phyloP scores from a whole-genome alignment of 1,139 yeast species.

The Protomyces arabidopsidicola region DNA sequence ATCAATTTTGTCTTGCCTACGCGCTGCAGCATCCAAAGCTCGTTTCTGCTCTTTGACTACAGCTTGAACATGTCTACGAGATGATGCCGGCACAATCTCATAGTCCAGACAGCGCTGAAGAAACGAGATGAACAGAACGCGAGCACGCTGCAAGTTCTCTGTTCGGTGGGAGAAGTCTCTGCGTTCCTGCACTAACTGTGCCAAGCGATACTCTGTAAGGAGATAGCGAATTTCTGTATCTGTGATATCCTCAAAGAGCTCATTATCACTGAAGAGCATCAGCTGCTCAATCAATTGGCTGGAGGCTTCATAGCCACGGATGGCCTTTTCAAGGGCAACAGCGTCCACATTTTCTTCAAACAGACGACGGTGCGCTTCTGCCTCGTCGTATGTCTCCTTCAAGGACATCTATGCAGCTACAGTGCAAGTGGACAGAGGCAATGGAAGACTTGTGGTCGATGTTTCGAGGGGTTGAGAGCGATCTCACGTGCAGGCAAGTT shows the following conservation, averaged over 20 bases:
- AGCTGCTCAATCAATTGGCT: slow-evolving; percentile 37
- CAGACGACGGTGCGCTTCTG: not conserved
- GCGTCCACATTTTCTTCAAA: not conserved
- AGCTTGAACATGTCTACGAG: not conserved
- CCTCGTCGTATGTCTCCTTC: not conserved
- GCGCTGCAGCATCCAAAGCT: not conserved
- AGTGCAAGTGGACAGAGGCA: too few relatives aligned
- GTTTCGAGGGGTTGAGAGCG: too few relatives aligned
- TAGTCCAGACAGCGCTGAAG: slow-evolving; percentile 34
- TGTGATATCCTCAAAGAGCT: slow-evolving; percentile 52
- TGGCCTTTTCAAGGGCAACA: slow-evolving; percentile 6
- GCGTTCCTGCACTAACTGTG: slow-evolving; percentile 38
- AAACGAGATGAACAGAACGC: slow-evolving; percentile 34
- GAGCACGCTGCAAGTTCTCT: slow-evolving; percentile 33
- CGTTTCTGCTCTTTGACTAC: not conserved
- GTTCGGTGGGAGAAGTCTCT: slow-evolving; percentile 29
- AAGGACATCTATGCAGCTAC: not conserved
- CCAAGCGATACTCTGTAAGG: slow-evolving; percentile 50
- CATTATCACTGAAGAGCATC: slow-evolving; percentile 57
- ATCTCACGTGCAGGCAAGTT: too few relatives aligned
- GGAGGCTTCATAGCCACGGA: slow-evolving; percentile 31
- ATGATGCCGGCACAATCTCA: slow-evolving; percentile 24
- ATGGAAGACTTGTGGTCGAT: too few relatives aligned
- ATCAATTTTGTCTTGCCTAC: slow-evolving; percentile 52
- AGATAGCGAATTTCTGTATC: slow-evolving; percentile 54